phyloP scores from a whole-genome alignment of 2,329 filamentous ascomycete species.

The Coniochaeta sp. region DNA sequence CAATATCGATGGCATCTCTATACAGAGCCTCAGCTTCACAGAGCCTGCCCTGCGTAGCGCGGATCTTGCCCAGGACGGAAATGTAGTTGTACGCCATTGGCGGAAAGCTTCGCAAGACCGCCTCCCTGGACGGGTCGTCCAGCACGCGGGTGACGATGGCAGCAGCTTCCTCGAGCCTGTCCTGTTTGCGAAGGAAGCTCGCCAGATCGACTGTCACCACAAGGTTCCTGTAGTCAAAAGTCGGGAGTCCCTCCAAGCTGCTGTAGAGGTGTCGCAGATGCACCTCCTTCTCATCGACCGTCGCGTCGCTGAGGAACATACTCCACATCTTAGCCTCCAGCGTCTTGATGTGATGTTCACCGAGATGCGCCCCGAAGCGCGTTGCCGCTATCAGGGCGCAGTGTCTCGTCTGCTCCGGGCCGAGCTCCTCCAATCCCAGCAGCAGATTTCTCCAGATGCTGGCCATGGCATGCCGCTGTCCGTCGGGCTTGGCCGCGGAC shows the following conservation, averaged over 20 bases:
- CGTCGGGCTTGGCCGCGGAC: neutral
- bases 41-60: neutral
- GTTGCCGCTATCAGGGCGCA: neutral
- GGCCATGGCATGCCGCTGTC: neutral
- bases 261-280: conserved; percentile 1
- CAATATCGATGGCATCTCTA: conserved; percentile 1
- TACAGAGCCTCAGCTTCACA: conserved; percentile 1
- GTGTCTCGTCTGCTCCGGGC: conserved; percentile 1
- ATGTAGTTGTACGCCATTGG: conserved; percentile 1
- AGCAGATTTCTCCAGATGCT: conserved; percentile 4
- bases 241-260: conserved; percentile 1
- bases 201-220: conserved; percentile 5
- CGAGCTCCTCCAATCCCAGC: neutral
- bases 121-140: neutral
- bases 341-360: conserved; percentile 7
- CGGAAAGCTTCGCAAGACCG: neutral
- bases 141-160: neutral
- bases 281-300: neutral
- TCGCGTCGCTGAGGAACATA: neutral
- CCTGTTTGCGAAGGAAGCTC: neutral
- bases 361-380: conserved; percentile 3
- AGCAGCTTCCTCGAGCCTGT: neutral
- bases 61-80: neutral
- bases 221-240: conserved; percentile 7
- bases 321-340: conserved; percentile 4